These are phyloP conservation scores for Circinella minor DNA, from an alignment of 371 early-diverging fungal species.

Conservation along the genomic window DNA sequence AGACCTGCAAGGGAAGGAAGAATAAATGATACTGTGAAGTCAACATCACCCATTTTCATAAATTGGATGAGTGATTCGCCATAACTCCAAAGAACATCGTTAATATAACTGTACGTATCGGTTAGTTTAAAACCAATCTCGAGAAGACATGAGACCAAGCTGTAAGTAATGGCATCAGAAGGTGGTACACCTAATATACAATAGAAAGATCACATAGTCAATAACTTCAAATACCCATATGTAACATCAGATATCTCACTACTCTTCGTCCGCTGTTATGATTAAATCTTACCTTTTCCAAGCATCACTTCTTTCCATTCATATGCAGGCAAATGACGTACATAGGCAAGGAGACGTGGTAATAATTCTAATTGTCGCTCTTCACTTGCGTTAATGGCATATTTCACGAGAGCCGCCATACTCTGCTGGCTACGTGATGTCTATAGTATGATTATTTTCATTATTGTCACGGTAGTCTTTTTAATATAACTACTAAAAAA, in stretches of 20 bases:
- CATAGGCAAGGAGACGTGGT: slow-evolving; percentile 42
- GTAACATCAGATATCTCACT: not conserved
- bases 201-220: too few relatives aligned
- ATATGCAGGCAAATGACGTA: slow-evolving; percentile 37
- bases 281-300: slow-evolving; percentile 35
- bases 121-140: slow-evolving; percentile 49
- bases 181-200: slow-evolving; percentile 24
- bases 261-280: not conserved
- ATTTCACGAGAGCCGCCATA: slow-evolving; percentile 48
- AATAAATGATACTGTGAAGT: slow-evolving; percentile 63
- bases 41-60: slow-evolving; percentile 27
- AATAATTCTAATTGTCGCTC: slow-evolving; percentile 38
- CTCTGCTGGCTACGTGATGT: slow-evolving; percentile 48
- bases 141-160: slow-evolving; percentile 51
- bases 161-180: slow-evolving; percentile 46
- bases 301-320: slow-evolving; percentile 39
- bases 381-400: slow-evolving; percentile 37
- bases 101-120: slow-evolving; percentile 47
- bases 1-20: slow-evolving; percentile 72
- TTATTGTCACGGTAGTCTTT: too few relatives aligned
- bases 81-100: slow-evolving; percentile 32
- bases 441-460: slow-evolving; percentile 18
- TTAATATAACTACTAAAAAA: too few relatives aligned
- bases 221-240: too few relatives aligned
- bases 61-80: slow-evolving; percentile 24